Evolutionary conservation across 805 yeast species (phyloP).

Genomic region (Hanseniaspora meyeri): DNA sequence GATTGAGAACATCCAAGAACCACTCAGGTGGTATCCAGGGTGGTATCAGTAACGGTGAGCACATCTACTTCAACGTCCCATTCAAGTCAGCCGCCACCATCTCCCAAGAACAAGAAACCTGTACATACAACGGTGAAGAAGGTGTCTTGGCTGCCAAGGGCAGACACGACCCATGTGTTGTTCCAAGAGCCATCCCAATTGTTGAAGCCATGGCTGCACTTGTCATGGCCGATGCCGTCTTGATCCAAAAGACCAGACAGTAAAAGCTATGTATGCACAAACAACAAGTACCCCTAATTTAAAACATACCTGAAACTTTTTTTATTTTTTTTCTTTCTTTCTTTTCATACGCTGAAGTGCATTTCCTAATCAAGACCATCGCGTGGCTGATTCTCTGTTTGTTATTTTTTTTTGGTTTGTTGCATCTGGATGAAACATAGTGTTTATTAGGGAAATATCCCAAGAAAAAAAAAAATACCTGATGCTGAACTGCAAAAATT

Average conservation of each 20-base stretch:
- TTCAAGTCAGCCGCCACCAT: slow-evolving; percentile 98
- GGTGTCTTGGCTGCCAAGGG: slow-evolving; percentile 93
- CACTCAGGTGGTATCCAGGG: slow-evolving; percentile 97
- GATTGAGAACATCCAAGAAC: slow-evolving; percentile 76
- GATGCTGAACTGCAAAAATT: not conserved
- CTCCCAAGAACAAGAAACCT: slow-evolving; percentile 80
- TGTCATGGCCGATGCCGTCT: slow-evolving; percentile 71
- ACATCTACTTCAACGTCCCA: slow-evolving; percentile 86
- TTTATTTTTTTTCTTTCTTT: not conserved
- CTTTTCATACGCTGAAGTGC: not conserved
- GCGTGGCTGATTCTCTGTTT: not conserved
- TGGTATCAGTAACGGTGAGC: slow-evolving; percentile 93
- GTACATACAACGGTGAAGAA: slow-evolving; percentile 73
- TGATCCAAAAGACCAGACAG: slow-evolving; percentile 80
- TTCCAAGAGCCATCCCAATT: slow-evolving; percentile 96
- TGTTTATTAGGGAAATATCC: not conserved
- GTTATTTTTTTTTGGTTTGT: not conserved
- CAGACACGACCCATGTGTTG: slow-evolving; percentile 96
- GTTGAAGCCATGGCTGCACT: slow-evolving; percentile 98
- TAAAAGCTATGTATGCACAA: slow-evolving; percentile 18
- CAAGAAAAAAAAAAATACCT: not conserved
- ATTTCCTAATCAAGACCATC: not conserved
- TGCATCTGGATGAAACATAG: not conserved
- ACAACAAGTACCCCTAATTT: too few species aligned
- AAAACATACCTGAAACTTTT: not conserved